Base-by-base conservation (phyloP, 2,329 filamentous ascomycete genomes). In the Elsinoe necatrix region DNA sequence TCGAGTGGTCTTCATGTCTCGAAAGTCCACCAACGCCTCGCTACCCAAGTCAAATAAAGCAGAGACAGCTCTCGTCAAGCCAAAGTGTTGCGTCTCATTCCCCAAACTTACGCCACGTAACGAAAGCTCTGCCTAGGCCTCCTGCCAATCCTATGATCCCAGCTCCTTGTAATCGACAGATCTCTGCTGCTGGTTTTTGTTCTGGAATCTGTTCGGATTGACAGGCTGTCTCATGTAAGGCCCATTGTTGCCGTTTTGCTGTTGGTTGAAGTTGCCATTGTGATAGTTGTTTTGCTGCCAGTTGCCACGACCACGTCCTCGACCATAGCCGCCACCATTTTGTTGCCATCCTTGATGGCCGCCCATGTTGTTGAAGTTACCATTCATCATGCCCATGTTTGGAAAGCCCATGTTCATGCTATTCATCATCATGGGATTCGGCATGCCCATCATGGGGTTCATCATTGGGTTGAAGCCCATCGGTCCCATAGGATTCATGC, bases 151-250 rank as follows among this genome's bases (percentile, higher is more conserved):
- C 39, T 43, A 52, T 21, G 48, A 52, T 16, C 54, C 91, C 50
- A 95, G 77, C 74, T 95, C 89, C 61, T 88, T 81, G 70, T 93
- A 97, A 73, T 98, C 93, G 68, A 89, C 93, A 9, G 91, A 91
- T 56, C 93, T 81, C 43, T 59, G 59, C 20, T 56, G 54, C 56
- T 88, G 83, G 65, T 89, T 85, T 65, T 87, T 82, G 66, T 90
- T 89, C 70, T 91, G 86, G 68, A 93, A 88, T 52, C 93, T 83
- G 68, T 95, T 88, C 1, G 91, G 92, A 68, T 98, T 98, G 60
- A 97, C 88, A 0, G 93, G 93, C 70, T 95, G 92, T 58, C 93
- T 82, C 70, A 97, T 95, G 73, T 98, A 98, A 5, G 93, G 88
- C 59, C 90, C 89, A 58, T 95, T 90, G 57, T 95, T 89, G 8